These are phyloP conservation scores for Fusarium pilosicola DNA, from an alignment of 2,329 filamentous ascomycete genomes.

Conservation along the genomic window DNA sequence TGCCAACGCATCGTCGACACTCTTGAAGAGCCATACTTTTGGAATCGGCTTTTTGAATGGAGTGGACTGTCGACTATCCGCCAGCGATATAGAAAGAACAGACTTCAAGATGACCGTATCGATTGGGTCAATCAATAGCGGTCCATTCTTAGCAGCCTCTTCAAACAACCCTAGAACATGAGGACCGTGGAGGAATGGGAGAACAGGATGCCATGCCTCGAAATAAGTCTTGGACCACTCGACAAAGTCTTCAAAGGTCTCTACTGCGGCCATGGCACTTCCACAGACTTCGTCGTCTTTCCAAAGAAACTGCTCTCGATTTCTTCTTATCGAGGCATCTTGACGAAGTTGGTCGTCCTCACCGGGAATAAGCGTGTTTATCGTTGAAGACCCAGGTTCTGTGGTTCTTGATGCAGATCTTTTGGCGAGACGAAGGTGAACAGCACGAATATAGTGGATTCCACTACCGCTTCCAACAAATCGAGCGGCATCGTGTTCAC, in stretches of 20 bases:
- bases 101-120: slow-evolving; percentile 47
- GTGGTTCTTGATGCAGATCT: slow-evolving; percentile 37
- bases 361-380: slow-evolving; percentile 59
- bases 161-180: slow-evolving; percentile 60
- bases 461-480: slow-evolving; percentile 68
- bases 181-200: slow-evolving; percentile 66
- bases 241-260: slow-evolving; percentile 59
- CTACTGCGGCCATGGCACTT: slow-evolving; percentile 11
- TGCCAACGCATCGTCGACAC: slow-evolving; percentile 60
- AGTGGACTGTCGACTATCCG: slow-evolving; percentile 59
- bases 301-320: slow-evolving; percentile 46
- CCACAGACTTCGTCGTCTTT: slow-evolving; percentile 47
- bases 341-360: slow-evolving; percentile 63
- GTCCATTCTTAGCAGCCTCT: slow-evolving; percentile 49
- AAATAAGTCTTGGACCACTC: slow-evolving; percentile 64
- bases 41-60: slow-evolving; percentile 49
- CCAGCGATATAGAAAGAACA: slow-evolving; percentile 63
- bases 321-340: slow-evolving; percentile 12
- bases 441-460: slow-evolving; percentile 67
- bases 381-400: slow-evolving; percentile 12
- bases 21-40: slow-evolving; percentile 56
- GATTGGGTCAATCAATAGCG: not conserved
- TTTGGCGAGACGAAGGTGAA: slow-evolving; percentile 58
- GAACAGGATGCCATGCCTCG: slow-evolving; percentile 66
- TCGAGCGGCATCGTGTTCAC: slow-evolving; percentile 57